A percentile compares a stretch with the other conserved stretches of the same genome.
These are phyloP conservation scores for Termitomyces bulborhizus DNA, from an alignment of 768 basidiomycete species.

Conservation along the genomic window DNA sequence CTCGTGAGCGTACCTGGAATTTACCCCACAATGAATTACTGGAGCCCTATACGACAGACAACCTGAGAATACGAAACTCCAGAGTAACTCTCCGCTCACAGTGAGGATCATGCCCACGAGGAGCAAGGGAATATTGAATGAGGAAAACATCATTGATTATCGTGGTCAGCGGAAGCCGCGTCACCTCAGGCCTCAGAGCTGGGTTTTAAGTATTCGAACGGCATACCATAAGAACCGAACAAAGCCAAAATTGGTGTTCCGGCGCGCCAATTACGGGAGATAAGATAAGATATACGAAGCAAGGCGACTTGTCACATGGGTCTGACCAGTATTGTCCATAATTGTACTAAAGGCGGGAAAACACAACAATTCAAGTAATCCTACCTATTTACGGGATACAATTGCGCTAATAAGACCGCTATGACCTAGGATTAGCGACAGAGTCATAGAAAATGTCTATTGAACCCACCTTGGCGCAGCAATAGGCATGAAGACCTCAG, in stretches of 20 bases:
- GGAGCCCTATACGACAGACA: constrained; percentile 46
- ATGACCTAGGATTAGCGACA: constrained; percentile 7
- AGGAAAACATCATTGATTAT: constrained; percentile 47
- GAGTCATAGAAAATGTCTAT: not conserved
- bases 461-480: constrained; percentile 73
- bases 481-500: constrained; percentile 85
- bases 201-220: too few species aligned
- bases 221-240: not conserved
- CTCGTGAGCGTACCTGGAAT: constrained; percentile 52
- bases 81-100: constrained; percentile 29
- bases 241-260: not conserved
- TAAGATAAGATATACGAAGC: too few species aligned
- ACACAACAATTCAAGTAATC: too few species aligned
- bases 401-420: constrained; percentile 61
- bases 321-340: too few species aligned
- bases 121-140: constrained; percentile 68
- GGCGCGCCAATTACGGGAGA: not conserved
- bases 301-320: too few species aligned
- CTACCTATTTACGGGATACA: constrained; percentile 34
- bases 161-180: not conserved
- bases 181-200: not conserved
- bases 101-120: constrained; percentile 92
- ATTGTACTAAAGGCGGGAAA: too few species aligned
- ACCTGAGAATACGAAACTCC: constrained; percentile 1
- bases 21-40: constrained; percentile 80